A percentile compares a stretch with the other conserved stretches of the same genome.
Evolutionary conservation across 768 basidiomycete species (phyloP).

Genomic region (Lactarius evosmus): DNA sequence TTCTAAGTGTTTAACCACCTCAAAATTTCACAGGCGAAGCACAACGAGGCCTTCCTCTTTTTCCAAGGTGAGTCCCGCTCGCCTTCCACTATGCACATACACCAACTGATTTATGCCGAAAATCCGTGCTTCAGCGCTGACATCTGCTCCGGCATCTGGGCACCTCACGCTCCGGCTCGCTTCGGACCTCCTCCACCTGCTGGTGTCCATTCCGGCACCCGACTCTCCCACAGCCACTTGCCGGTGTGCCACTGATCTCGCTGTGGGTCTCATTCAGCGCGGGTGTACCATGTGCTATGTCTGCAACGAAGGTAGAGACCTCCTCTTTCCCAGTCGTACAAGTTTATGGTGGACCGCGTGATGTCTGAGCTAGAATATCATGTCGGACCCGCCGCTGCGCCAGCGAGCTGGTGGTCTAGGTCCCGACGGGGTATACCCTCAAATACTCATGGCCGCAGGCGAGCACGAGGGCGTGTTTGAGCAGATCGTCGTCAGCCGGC

Average conservation of each 20-base stretch:
- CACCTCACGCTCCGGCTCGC: slow-evolving; percentile 27
- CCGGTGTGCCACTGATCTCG: not conserved
- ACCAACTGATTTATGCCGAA: not conserved
- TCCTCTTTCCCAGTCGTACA: not conserved
- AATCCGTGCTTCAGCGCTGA: not conserved
- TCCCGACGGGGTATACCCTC: not conserved
- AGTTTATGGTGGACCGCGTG: not conserved
- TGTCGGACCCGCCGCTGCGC: not conserved
- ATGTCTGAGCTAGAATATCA: not conserved
- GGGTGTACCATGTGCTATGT: not conserved
- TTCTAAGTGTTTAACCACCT: too few relatives aligned
- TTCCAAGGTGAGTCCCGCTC: not conserved
- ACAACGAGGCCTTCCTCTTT: not conserved
- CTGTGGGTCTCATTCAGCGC: not conserved
- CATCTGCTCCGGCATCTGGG: slow-evolving; percentile 26
- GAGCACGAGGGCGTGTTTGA: not conserved
- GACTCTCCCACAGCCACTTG: not conserved
- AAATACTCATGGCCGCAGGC: not conserved
- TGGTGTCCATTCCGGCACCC: slow-evolving; percentile 14
- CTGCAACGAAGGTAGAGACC: not conserved
- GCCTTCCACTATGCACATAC: not conserved
- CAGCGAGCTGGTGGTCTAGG: not conserved
- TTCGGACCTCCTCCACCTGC: slow-evolving; percentile 24
- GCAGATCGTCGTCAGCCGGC: not conserved
- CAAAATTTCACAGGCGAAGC: not conserved